Percentiles rank a stretch among this genome's conserved stretches.
These are phyloP conservation scores for Neurospora sp. DNA, from an alignment of 495 filamentous ascomycete genomes.

Conservation along the genomic window DNA sequence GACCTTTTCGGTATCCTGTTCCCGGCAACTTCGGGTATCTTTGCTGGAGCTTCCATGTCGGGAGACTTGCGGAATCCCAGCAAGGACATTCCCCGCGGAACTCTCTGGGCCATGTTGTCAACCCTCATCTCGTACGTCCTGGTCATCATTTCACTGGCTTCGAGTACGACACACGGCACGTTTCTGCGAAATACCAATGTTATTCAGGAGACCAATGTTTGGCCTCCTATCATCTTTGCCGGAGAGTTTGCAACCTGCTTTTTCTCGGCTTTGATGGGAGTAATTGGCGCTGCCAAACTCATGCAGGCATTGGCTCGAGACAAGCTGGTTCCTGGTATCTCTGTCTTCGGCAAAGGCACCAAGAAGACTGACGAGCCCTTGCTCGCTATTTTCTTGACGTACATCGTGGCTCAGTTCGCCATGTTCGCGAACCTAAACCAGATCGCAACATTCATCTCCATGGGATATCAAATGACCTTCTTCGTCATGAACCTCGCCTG, in stretches of 20 bases:
- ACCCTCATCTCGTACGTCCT: constrained; percentile 68
- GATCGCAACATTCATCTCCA: constrained; percentile 80
- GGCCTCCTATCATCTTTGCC: constrained; percentile 60
- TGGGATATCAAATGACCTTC: constrained; percentile 74
- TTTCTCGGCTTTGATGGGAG: constrained; percentile 80
- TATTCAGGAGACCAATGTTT: constrained; percentile 69
- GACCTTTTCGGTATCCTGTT: constrained; percentile 82
- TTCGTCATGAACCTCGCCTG: constrained; percentile 76
- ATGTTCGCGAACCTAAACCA: constrained; percentile 82
- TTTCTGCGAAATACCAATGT: constrained; percentile 69
- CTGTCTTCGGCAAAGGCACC: constrained; percentile 66
- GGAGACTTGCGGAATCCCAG: constrained; percentile 76
- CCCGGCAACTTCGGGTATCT: constrained; percentile 63
- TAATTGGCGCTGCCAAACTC: constrained; percentile 81
- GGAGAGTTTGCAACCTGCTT: constrained; percentile 76
- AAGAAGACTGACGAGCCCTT: constrained; percentile 66
- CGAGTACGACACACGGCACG: constrained; percentile 62
- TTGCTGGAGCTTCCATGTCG: constrained; percentile 81
- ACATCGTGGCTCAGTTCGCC: constrained; percentile 63
- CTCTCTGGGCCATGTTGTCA: constrained; percentile 61
- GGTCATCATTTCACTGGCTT: constrained; percentile 74
- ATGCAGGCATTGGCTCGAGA: constrained; percentile 78
- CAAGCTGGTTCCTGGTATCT: constrained; percentile 65
- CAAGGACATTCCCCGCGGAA: constrained; percentile 75
- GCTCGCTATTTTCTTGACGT: constrained; percentile 69